Base-by-base conservation (phyloP, 441 rosid genomes). In the Euphorbia schlechtendalii region DNA sequence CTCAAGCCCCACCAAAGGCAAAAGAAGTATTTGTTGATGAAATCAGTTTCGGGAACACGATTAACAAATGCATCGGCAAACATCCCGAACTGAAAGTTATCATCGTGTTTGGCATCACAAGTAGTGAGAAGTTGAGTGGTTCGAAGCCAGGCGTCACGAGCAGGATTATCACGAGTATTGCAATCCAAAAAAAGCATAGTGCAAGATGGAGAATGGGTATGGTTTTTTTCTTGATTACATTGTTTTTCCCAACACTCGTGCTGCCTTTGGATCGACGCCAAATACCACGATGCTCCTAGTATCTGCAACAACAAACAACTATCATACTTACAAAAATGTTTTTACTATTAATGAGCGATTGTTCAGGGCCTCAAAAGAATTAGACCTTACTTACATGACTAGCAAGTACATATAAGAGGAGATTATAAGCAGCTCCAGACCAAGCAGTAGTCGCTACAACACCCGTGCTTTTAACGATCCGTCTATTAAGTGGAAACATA, bases 1-100 rank as follows among this genome's bases (percentile, higher is more conserved):
- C 86, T 81, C 51, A 93, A 71, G 24, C 99, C 97, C 96, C 96
- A 93, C 96, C 99, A 90, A 58, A 93, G 96, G 61, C 99, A 90
- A 67, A 85, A 90, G 65, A 93, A 80, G 61, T 84, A 85, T 71
- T 88, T 93, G 49, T 79, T 71, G 25, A 80, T 49, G 43, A 88
- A 80, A 63, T 59, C 30, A 17, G 86, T 76, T 0, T 83, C 73
- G 34, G 88, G 93, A 64, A 89, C 95, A 55, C 83, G 77, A 69
- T 78, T 80, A 7, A 75, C 77, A 52, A 90, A 86, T 65, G 90
- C 95, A 60, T 81, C 85, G 2, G 85, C 88, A 66, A 88, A 90
- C 79, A 90, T 84, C 24, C 97, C 97, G 34, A 87, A 90, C 63
- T 83, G 84, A 67, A 90, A 85, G 68, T 80, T 59, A 1, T 64